A percentile compares a stretch with the other conserved stretches of the same genome.
phyloP scores from a whole-genome alignment of 805 yeast species.

The Starmerella apicola region DNA sequence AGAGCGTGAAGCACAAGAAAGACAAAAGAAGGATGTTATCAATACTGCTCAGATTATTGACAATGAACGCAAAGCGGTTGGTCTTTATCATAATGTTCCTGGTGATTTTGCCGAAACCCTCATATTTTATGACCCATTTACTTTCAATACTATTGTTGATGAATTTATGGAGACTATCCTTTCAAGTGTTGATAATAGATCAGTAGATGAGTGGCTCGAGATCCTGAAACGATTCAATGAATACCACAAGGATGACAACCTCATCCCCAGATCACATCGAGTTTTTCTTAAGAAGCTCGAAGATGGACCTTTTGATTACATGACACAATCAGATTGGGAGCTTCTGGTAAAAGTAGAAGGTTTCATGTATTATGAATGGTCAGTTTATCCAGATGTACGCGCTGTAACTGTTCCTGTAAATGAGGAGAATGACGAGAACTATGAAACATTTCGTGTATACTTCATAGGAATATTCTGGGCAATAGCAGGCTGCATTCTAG shows the following conservation, averaged over 20 bases:
- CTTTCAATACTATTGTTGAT: slow-evolving; percentile 16
- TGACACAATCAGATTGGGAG: slow-evolving; percentile 19
- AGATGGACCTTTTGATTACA: slow-evolving; percentile 10
- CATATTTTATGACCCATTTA: background rate
- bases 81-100: too few relatives aligned
- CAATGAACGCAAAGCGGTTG: too few relatives aligned
- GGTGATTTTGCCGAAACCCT: background rate
- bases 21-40: too few relatives aligned
- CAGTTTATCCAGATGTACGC: slow-evolving; percentile 51
- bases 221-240: slow-evolving; percentile 31
- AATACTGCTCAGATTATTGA: too few relatives aligned
- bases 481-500: slow-evolving; percentile 43
- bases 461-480: slow-evolving; percentile 39
- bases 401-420: slow-evolving; percentile 42
- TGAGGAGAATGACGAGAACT: slow-evolving; percentile 33
- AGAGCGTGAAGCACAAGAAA: too few relatives aligned
- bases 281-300: slow-evolving; percentile 26
- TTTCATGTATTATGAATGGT: slow-evolving; percentile 31
- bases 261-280: slow-evolving; percentile 32
- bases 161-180: slow-evolving; percentile 8
- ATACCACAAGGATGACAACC: slow-evolving; percentile 37
- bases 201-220: slow-evolving; percentile 30
- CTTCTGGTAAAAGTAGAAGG: slow-evolving; percentile 30
- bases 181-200: slow-evolving; percentile 20
- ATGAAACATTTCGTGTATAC: slow-evolving; percentile 42